Percentiles rank a stretch among this genome's conserved stretches.
Evolutionary conservation across 768 basidiomycete genomes (phyloP).

Genomic region (Grammothele lineata): DNA sequence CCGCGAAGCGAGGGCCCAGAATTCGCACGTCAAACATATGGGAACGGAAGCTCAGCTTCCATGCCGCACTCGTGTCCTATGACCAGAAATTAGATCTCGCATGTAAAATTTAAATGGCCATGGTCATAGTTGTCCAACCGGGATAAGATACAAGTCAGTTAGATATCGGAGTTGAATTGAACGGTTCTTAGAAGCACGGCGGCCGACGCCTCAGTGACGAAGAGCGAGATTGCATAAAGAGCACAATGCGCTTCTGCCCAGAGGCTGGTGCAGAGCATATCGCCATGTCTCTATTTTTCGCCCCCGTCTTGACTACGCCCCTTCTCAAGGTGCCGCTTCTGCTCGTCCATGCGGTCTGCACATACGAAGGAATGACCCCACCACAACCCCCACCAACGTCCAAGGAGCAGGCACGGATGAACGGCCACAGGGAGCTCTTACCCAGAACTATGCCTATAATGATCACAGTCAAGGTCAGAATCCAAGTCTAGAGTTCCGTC

Average conservation of each 20-base stretch:
- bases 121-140: too few relatives aligned
- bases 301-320: not conserved
- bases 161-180: not conserved
- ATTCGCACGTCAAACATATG: too few relatives aligned
- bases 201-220: not conserved
- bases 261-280: not conserved
- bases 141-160: not conserved
- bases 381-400: not conserved
- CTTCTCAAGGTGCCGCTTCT: constrained; percentile 4
- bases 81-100: too few relatives aligned
- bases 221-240: not conserved
- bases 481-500: too few relatives aligned
- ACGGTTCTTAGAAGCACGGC: too few relatives aligned
- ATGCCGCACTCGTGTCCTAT: too few relatives aligned
- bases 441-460: not conserved
- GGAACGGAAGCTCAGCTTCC: too few relatives aligned
- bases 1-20: too few relatives aligned
- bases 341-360: not conserved
- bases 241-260: not conserved
- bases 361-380: not conserved
- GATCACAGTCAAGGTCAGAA: not conserved
- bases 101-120: too few relatives aligned
- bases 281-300: not conserved
- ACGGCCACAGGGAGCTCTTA: too few relatives aligned
- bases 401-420: not conserved